Evolutionary conservation across 148 eudicot species (phyloP).

Genomic region (Agrostemma githago): DNA sequence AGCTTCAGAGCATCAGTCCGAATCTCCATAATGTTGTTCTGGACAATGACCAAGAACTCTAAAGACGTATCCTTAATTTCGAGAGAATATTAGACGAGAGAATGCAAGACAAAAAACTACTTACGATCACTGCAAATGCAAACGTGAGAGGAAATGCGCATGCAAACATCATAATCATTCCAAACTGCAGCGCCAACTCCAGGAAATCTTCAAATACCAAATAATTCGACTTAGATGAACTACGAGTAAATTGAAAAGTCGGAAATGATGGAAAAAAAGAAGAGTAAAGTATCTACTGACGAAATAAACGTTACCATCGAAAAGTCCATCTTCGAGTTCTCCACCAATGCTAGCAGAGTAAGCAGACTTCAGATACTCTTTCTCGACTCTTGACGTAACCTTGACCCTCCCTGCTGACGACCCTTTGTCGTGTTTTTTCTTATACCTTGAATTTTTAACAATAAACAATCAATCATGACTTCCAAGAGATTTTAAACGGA

Average conservation of each 20-base stretch:
- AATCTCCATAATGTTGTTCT: constrained; percentile 90
- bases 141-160: constrained; percentile 92
- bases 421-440: constrained; percentile 57
- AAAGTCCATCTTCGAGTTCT: constrained; percentile 95
- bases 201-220: constrained; percentile 64
- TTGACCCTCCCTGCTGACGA: constrained; percentile 39
- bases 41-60: constrained; percentile 17
- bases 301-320: constrained; percentile 61
- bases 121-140: constrained; percentile 74
- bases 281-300: background rate
- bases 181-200: constrained; percentile 88
- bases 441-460: constrained; percentile 37
- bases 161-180: constrained; percentile 99
- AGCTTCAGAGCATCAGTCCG: constrained; percentile 88
- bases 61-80: background rate
- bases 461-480: background rate
- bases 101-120: background rate
- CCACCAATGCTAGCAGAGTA: constrained; percentile 89
- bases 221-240: background rate
- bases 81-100: background rate
- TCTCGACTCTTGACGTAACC: constrained; percentile 72
- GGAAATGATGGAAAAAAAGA: background rate
- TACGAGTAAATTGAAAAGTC: background rate
- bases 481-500: background rate
- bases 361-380: constrained; percentile 79